Percentiles rank a stretch among this genome's conserved stretches.
These are phyloP conservation scores for Leccinum fallax DNA, from an alignment of 1,284 basidiomycete species.

Conservation along the genomic window DNA sequence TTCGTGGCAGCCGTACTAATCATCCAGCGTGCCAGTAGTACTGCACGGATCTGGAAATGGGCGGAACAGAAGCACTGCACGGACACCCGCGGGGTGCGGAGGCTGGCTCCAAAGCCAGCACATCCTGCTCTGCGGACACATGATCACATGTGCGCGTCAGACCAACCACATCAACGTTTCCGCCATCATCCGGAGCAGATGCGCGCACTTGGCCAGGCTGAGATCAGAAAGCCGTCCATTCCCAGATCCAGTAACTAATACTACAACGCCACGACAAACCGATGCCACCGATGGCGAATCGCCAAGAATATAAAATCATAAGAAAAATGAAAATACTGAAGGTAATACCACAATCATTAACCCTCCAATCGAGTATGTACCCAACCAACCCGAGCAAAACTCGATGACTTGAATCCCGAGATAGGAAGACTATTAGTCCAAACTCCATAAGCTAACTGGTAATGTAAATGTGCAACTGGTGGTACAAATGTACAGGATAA, in stretches of 20 bases:
- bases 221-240: constrained; percentile 5
- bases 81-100: constrained; percentile 16
- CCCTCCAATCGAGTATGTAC: constrained; percentile 33
- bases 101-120: constrained; percentile 1
- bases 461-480: constrained; percentile 39
- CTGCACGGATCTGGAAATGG: constrained; percentile 27
- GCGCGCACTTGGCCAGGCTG: not conserved
- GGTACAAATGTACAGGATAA: constrained; percentile 37
- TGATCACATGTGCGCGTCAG: not conserved
- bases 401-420: constrained; percentile 26
- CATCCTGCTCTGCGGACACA: not conserved
- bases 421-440: constrained; percentile 36
- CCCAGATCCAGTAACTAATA: constrained; percentile 22
- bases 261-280: constrained; percentile 32
- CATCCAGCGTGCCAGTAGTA: constrained; percentile 7
- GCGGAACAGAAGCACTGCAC: constrained; percentile 15
- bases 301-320: constrained; percentile 38
- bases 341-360: constrained; percentile 35
- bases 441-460: constrained; percentile 35
- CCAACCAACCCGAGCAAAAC: constrained; percentile 31
- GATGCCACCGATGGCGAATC: constrained; percentile 32
- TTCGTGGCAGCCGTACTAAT: constrained; percentile 4
- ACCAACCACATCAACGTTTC: not conserved
- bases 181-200: not conserved
- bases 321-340: constrained; percentile 23